Evolutionary conservation across 139 green algal genomes (phyloP), one percentile per base, ranked within the genome.

Genomic region (Nannochloris sp.): DNA sequence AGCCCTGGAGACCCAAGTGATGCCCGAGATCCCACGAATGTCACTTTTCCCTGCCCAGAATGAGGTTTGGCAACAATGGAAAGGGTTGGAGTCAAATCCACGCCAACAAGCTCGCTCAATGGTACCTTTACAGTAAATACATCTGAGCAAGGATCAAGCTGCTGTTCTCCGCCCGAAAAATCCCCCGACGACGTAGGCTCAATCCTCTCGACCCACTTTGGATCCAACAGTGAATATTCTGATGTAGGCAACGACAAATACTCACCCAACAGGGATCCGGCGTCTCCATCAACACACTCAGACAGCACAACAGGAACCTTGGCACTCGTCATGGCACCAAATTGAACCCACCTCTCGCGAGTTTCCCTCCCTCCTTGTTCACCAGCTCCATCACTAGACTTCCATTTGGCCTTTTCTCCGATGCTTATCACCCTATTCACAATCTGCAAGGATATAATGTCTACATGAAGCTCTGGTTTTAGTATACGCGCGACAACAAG

Each of bases 221-320:
- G 71, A 44, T 78, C 71, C 17, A 78, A 56, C 50, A 78, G 31
- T 0, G 61, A 71, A 37, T 78, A 78, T 26, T 78, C 13, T 23
- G 63, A 59, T 0, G 67, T 30, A 9, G 71, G 71, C 3, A 78
- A 44, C 0, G 67, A 59, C n/a, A 78, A 44, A 61, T 78, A 78
- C 8, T 76, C 60, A 40, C 58, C 33, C 33, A 46, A 55, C 11
- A 64, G 36, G 43, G 48, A 23, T 17, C 33, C 17, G 13, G 3
- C 11, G 37, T 26, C 20, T 62, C 29, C 16, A 20, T 40, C 33
- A 14, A 53, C 46, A 28, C 55, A 4, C 5, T 51, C 16, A 33
- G 28, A 31, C 1, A 31, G 36, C 29, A 28, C 25, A 58, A 44
- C 26, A 4, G 6, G 53, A 30, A 40, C 10, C 16, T 46, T 63